phyloP scores from a whole-genome alignment of 1,284 basidiomycete species.

The Porphyrellus sp. region DNA sequence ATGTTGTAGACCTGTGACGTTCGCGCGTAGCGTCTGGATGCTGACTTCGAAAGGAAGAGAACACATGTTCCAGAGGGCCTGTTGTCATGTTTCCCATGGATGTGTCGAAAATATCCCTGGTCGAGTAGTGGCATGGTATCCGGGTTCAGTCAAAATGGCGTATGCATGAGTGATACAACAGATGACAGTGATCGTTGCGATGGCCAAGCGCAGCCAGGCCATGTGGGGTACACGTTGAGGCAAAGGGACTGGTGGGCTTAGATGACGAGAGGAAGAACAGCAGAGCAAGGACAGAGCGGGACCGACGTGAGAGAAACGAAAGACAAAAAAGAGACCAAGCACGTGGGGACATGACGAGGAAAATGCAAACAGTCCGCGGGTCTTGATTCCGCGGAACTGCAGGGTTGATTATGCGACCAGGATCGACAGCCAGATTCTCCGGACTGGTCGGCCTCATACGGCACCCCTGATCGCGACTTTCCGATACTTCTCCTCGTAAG shows the following conservation, averaged over 20 bases:
- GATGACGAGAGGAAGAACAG: constrained; percentile 7
- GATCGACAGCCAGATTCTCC: constrained; percentile 8
- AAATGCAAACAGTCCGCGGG: constrained; percentile 12
- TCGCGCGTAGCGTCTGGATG: neutral
- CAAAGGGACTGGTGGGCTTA: constrained; percentile 13
- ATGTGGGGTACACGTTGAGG: constrained; percentile 4
- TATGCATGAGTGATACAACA: constrained; percentile 3
- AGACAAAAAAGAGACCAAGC: constrained; percentile 12
- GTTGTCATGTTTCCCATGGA: constrained; percentile 2
- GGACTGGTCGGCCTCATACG: constrained; percentile 37
- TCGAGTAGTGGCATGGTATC: constrained; percentile 1
- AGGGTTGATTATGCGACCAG: constrained; percentile 1
- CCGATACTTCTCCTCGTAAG: constrained; percentile 73
- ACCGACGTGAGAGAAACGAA: constrained; percentile 14
- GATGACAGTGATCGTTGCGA: constrained; percentile 3
- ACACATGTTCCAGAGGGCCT: neutral
- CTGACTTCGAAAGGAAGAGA: neutral
- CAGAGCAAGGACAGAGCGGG: constrained; percentile 12
- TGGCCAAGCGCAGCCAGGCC: constrained; percentile 2
- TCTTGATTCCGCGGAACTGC: constrained; percentile 20
- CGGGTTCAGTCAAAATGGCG: constrained; percentile 3
- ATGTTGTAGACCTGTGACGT: neutral
- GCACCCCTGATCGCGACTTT: constrained; percentile 74
- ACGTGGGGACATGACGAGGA: constrained; percentile 10
- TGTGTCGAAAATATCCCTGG: neutral